Conservation (phyloP, 208 protist species). For the Blastocrithidia nonstop region DNA sequence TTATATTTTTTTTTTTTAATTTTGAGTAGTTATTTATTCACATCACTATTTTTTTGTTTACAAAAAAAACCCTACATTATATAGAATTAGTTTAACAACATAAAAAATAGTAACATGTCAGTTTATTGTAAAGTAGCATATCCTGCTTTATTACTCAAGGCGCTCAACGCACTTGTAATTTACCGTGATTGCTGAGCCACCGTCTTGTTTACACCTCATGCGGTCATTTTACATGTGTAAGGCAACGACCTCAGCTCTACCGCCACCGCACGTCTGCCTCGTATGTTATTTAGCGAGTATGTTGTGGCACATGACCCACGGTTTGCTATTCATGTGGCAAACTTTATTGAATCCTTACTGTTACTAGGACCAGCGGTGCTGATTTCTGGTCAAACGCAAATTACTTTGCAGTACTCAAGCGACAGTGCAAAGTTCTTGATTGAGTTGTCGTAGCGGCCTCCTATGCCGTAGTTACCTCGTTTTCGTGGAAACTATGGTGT, state of each 20-base stretch:
- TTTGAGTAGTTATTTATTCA: slow-evolving; percentile 5
- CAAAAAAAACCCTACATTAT: no score
- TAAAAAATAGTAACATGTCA: slow-evolving; percentile 39
- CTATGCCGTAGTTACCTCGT: no score
- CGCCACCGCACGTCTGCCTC: slow-evolving; percentile 52
- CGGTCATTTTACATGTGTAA: slow-evolving; percentile 53
- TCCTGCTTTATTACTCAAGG: slow-evolving; percentile 33
- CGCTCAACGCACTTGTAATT: slow-evolving; percentile 28
- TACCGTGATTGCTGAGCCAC: slow-evolving; percentile 49
- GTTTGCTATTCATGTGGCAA: slow-evolving; percentile 42
- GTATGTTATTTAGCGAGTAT: slow-evolving; percentile 60
- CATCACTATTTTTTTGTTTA: no score
- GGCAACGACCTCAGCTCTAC: slow-evolving; percentile 52
- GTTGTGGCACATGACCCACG: slow-evolving; percentile 25
- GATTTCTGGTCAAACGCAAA: slow-evolving; percentile 6
- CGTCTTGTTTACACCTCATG: slow-evolving; percentile 35
- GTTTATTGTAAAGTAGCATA: slow-evolving; percentile 47
- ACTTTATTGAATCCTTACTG: slow-evolving; percentile 51
- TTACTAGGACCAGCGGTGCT: slow-evolving; percentile 25
- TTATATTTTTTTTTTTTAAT: not conserved
- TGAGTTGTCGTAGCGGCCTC: no score
- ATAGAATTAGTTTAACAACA: no score
- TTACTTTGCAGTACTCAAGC: slow-evolving; percentile 34
- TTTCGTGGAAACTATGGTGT: no score
- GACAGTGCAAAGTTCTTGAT: slow-evolving; percentile 43